phyloP scores from a whole-genome alignment of 345 rosid species.

The Rhodamnia rubescens region DNA sequence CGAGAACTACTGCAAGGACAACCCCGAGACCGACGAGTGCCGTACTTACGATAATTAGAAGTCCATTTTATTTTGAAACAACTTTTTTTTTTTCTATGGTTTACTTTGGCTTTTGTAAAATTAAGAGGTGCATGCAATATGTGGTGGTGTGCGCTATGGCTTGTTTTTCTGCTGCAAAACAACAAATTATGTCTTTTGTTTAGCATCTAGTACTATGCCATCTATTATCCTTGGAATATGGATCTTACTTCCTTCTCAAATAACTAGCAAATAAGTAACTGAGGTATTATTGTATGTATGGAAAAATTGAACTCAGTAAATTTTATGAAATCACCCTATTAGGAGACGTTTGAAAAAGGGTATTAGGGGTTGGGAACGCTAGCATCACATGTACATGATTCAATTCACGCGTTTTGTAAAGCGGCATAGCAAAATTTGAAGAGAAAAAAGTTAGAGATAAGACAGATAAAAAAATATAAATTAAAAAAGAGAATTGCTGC shows the following conservation, averaged over 20 bases:
- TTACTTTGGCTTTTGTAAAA: neutral
- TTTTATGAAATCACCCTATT: neutral
- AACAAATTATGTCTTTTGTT: neutral
- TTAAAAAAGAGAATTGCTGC: too few species aligned
- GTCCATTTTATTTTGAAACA: neutral
- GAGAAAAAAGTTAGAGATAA: too few species aligned
- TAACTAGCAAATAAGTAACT: neutral
- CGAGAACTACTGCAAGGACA: slow-evolving; percentile 80
- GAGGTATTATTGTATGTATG: neutral
- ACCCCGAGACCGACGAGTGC: slow-evolving; percentile 91
- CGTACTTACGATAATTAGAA: slow-evolving; percentile 62
- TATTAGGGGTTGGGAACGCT: too few species aligned
- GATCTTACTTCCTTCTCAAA: neutral
- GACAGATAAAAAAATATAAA: too few species aligned
- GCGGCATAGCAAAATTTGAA: too few species aligned
- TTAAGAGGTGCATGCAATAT: neutral
- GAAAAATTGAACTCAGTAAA: neutral
- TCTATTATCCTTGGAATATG: neutral
- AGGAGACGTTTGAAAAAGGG: too few species aligned
- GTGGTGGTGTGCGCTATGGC: neutral
- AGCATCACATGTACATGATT: too few species aligned
- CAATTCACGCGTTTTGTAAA: too few species aligned
- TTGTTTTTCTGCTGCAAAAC: neutral
- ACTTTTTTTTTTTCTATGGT: neutral
- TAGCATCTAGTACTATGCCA: neutral